A percentile compares a stretch with the other conserved stretches of the same genome.
phyloP scores from a whole-genome alignment of 1,284 basidiomycete species.

The Sporisorium graminicola region DNA sequence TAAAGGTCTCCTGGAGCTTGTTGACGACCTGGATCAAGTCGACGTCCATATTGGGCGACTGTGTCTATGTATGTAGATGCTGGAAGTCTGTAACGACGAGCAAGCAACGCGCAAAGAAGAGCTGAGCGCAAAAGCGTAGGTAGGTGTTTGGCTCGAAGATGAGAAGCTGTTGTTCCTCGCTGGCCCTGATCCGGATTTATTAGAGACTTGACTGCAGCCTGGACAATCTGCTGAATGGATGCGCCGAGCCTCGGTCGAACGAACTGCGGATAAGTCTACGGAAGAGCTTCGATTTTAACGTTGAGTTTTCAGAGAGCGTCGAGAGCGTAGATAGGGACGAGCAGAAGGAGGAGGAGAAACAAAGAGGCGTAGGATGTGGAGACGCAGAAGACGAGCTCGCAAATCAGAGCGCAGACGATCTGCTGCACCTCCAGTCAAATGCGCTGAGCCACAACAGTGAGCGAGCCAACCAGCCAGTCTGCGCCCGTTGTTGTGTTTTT shows the following conservation, averaged over 20 bases:
- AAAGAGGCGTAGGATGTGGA: neutral
- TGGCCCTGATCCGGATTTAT: neutral
- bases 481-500: neutral
- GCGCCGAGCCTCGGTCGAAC: neutral
- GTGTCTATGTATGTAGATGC: constrained; percentile 7
- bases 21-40: constrained; percentile 96
- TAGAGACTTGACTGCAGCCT: neutral
- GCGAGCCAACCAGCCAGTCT: neutral
- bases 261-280: neutral
- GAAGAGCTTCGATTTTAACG: neutral
- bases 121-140: neutral
- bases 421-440: no score
- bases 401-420: neutral
- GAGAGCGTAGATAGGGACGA: neutral
- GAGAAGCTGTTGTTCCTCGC: neutral
- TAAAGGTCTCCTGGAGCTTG: constrained; percentile 80
- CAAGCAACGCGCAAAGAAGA: neutral
- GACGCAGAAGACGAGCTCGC: neutral
- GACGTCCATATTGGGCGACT: constrained; percentile 59
- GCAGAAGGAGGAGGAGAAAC: neutral
- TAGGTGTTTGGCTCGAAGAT: neutral
- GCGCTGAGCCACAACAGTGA: neutral
- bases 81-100: neutral
- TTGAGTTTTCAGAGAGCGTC: neutral
- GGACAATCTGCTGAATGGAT: neutral